Conservation (phyloP, 768 basidiomycete genomes). For the Lepiota brunneoincarnata region DNA sequence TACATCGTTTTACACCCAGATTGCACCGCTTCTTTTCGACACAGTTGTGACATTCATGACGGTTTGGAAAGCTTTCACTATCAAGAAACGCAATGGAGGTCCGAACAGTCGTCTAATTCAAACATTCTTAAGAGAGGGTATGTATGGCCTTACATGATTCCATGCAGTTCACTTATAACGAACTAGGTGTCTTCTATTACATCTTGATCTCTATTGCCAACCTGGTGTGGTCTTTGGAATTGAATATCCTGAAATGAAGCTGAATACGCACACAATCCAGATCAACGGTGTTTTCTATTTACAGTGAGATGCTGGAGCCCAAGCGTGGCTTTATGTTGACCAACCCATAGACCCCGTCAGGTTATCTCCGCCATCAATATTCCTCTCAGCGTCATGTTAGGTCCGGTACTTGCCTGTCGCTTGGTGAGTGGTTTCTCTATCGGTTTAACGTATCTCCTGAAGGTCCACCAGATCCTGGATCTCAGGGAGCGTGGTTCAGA, state of each 20-base stretch:
- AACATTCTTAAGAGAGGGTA: constrained; percentile 81
- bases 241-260: neutral
- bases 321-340: constrained; percentile 3
- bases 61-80: constrained; percentile 73
- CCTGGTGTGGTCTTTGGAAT: constrained; percentile 36
- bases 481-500: constrained; percentile 80
- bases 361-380: constrained; percentile 83
- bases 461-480: constrained; percentile 60
- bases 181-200: constrained; percentile 76
- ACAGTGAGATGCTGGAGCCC: constrained; percentile 46
- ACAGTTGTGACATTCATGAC: constrained; percentile 81
- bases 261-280: constrained; percentile 20
- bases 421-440: constrained; percentile 40
- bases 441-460: constrained; percentile 7
- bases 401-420: constrained; percentile 76
- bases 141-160: constrained; percentile 4
- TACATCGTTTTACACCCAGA: constrained; percentile 35
- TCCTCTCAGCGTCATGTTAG: constrained; percentile 82
- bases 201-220: constrained; percentile 85
- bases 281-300: constrained; percentile 85
- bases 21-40: constrained; percentile 79
- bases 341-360: constrained; percentile 61
- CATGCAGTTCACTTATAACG: neutral
- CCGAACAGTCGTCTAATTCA: constrained; percentile 79
- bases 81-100: constrained; percentile 71